Evolutionary conservation across 1,139 yeast genomes (phyloP).

Genomic region (Yamadazyma conglobata): DNA sequence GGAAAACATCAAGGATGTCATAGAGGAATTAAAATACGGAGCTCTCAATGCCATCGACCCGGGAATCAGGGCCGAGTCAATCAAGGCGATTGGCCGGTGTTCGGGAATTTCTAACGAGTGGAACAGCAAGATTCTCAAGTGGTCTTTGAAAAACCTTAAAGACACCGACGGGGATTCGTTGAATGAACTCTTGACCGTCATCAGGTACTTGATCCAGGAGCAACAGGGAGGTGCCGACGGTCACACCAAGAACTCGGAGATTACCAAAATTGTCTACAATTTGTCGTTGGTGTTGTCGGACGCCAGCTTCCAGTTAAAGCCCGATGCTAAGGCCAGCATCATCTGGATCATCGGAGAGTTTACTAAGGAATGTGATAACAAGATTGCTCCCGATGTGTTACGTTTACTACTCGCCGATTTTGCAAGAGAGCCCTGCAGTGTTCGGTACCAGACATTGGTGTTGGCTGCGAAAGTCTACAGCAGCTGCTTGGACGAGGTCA

Average conservation of each 20-base stretch:
- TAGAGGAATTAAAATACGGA: conserved; percentile 68
- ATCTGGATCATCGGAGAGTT: conserved; percentile 93
- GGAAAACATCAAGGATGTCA: conserved; percentile 47
- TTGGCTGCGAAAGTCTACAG: conserved; percentile 74
- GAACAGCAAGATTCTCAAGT: conserved; percentile 33
- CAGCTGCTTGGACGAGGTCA: conserved; percentile 34
- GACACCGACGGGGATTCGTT: conserved; percentile 34
- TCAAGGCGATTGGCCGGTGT: conserved; percentile 58
- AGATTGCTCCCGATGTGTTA: conserved; percentile 74
- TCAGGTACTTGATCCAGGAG: conserved; percentile 71
- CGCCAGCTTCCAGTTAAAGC: conserved; percentile 25
- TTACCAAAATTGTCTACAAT: conserved; percentile 34
- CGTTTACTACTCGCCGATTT: conserved; percentile 57
- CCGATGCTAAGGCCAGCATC: conserved; percentile 74
- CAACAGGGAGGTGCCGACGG: conserved; percentile 15
- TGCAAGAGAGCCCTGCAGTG: conserved; percentile 52
- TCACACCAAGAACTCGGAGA: conserved; percentile 22
- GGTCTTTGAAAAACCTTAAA: conserved; percentile 38
- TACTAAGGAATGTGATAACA: conserved; percentile 34
- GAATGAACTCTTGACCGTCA: conserved; percentile 62
- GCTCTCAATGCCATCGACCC: conserved; percentile 39
- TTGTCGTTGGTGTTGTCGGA: conserved; percentile 32
- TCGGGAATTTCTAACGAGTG: conserved; percentile 36
- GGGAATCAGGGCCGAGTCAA: conserved; percentile 48
- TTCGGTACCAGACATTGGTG: conserved; percentile 68